These are phyloP conservation scores for Penicillium sp. DNA, from an alignment of 2,329 filamentous ascomycete species.

Conservation along the genomic window DNA sequence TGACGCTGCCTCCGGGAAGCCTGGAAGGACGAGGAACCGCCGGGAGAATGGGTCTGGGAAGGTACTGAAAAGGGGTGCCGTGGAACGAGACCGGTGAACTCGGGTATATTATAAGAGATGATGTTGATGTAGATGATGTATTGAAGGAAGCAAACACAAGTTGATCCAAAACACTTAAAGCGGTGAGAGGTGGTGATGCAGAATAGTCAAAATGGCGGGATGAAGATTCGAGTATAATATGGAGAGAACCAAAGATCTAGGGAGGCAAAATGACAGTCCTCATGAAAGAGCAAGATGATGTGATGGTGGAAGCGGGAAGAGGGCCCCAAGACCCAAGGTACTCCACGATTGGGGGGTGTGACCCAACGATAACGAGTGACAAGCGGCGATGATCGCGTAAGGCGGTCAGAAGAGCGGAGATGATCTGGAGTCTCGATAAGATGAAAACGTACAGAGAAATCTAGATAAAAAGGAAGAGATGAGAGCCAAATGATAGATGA, in stretches of 20 bases:
- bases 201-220: neutral
- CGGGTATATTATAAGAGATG: constrained; percentile 4
- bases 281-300: constrained; percentile 31
- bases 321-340: constrained; percentile 27
- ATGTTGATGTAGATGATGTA: constrained; percentile 8
- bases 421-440: constrained; percentile 11
- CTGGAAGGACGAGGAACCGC: constrained; percentile 18
- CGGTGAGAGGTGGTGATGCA: constrained; percentile 2
- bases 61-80: constrained; percentile 13
- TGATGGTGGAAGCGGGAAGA: constrained; percentile 27
- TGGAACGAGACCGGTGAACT: constrained; percentile 17
- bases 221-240: constrained; percentile 6
- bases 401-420: constrained; percentile 37
- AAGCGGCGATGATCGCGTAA: constrained; percentile 25
- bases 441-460: neutral
- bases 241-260: neutral
- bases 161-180: constrained; percentile 8
- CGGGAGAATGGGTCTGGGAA: constrained; percentile 15
- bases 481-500: neutral
- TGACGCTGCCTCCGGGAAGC: constrained; percentile 14
- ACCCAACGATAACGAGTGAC: constrained; percentile 37
- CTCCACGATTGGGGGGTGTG: constrained; percentile 23
- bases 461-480: neutral
- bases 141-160: neutral
- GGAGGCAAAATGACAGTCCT: constrained; percentile 13